Evolutionary conservation across 2,329 filamentous ascomycete genomes (phyloP).

Genomic region (Xylariaceae sp.): DNA sequence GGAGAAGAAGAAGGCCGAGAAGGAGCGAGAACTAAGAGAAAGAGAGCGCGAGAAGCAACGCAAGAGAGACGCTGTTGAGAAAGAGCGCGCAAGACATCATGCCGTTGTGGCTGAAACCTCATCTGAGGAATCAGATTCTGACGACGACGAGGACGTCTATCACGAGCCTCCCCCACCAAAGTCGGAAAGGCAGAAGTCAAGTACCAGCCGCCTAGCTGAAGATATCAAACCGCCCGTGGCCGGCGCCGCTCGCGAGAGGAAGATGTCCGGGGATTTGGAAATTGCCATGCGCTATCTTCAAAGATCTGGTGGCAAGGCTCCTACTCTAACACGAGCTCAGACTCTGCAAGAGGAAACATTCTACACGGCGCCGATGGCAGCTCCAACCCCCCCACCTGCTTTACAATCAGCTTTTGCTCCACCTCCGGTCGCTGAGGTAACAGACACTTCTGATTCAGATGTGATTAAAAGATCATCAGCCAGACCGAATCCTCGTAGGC

Average conservation of each 20-base stretch:
- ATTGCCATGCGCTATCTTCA: constrained; percentile 26
- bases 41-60: constrained; percentile 30
- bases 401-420: constrained; percentile 20
- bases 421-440: constrained; percentile 16
- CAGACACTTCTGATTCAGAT: constrained; percentile 24
- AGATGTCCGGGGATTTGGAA: constrained; percentile 25
- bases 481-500: constrained; percentile 21
- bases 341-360: constrained; percentile 21
- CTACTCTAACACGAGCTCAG: constrained; percentile 17
- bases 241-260: constrained; percentile 14
- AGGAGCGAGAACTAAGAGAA: constrained; percentile 5
- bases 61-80: constrained; percentile 27
- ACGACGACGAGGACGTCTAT: constrained; percentile 18
- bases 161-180: constrained; percentile 19
- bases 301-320: constrained; percentile 23
- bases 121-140: constrained; percentile 14
- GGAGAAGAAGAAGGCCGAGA: constrained; percentile 18
- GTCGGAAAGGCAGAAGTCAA: constrained; percentile 28
- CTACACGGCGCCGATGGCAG: constrained; percentile 20
- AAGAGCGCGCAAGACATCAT: constrained; percentile 22
- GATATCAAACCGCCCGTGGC: constrained; percentile 11
- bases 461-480: constrained; percentile 21
- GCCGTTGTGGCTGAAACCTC: constrained; percentile 21
- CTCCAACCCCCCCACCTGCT: constrained; percentile 31
- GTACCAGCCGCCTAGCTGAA: constrained; percentile 24